Evolutionary conservation across 345 rosid species (phyloP).

Genomic region (Boechera divaricarpa): DNA sequence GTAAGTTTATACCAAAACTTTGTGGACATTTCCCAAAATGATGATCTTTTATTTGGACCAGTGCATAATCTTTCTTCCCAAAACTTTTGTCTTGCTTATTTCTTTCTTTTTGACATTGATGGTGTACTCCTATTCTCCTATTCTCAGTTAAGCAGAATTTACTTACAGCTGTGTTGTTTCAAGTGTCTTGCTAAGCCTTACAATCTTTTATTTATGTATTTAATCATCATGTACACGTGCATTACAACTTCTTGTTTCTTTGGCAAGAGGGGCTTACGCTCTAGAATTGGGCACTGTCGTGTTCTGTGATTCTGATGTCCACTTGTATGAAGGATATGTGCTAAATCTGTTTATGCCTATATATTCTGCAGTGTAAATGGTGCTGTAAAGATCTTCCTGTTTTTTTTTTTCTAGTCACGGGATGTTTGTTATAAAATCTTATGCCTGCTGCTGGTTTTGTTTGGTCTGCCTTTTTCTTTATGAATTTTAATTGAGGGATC

Average conservation of each 20-base stretch:
- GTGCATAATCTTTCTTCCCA: neutral
- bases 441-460: neutral
- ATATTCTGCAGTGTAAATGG: neutral
- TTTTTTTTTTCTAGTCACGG: neutral
- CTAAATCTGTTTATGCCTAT: neutral
- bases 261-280: slow-evolving; percentile 1
- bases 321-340: neutral
- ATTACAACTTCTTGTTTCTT: neutral
- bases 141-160: neutral
- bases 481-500: neutral
- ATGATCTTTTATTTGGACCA: neutral
- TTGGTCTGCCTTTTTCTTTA: neutral
- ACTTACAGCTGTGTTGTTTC: neutral
- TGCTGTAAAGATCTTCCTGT: neutral
- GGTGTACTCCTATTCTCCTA: neutral
- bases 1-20: slow-evolving; percentile 16
- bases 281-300: neutral
- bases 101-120: slow-evolving; percentile 7
- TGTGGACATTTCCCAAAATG: neutral
- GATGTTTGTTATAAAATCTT: neutral
- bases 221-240: neutral
- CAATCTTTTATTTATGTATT: neutral
- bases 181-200: neutral
- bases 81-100: neutral
- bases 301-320: neutral